Evolutionary conservation across 306 rosid species (phyloP).

Genomic region (Vicia villosa): DNA sequence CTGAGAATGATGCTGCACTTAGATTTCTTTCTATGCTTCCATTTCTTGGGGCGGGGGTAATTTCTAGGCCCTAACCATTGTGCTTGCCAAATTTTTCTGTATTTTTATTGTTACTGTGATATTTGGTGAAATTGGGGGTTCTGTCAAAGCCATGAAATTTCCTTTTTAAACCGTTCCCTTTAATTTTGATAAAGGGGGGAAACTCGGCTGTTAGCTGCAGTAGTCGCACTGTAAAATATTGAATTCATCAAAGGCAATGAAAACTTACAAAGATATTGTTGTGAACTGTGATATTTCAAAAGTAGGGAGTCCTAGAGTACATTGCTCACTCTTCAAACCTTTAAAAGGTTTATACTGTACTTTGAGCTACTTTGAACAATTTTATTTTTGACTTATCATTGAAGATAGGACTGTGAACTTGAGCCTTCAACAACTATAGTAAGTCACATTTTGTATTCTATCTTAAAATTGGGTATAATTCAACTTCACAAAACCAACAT

Average conservation of each 20-base stretch:
- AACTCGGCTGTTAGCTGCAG: background rate
- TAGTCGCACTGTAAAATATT: background rate
- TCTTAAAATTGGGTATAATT: background rate
- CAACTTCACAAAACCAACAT: too few species aligned
- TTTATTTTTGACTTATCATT: background rate
- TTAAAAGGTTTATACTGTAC: background rate
- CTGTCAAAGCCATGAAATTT: background rate
- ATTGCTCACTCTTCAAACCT: background rate
- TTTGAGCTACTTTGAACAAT: background rate
- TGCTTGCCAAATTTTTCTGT: background rate
- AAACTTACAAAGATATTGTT: background rate
- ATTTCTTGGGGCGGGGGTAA: background rate
- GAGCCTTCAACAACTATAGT: background rate
- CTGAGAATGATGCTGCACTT: background rate
- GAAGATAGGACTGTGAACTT: background rate
- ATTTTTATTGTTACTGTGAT: background rate
- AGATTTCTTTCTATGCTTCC: background rate
- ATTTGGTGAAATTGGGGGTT: background rate
- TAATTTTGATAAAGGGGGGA: background rate
- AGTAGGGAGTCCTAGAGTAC: background rate
- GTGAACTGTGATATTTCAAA: background rate
- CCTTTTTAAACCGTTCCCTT: background rate
- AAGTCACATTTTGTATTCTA: constrained; percentile 1
- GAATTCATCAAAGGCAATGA: background rate
- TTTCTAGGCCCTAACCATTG: background rate